Evolutionary conservation across 2,329 filamentous ascomycete species (phyloP).

Genomic region (Monilinia laxa): DNA sequence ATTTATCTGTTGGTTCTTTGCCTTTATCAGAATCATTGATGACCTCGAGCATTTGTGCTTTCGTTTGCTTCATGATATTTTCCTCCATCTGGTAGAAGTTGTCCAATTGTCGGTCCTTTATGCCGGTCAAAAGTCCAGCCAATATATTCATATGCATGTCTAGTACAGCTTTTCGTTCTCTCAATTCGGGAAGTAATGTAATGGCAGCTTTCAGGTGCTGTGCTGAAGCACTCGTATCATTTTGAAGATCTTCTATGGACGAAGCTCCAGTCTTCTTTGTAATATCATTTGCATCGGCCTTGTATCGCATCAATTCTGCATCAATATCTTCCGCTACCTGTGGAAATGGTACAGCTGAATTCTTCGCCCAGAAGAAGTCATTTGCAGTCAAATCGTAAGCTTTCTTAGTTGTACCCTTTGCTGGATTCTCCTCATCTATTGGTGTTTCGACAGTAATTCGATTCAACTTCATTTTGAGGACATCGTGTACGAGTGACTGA

Average conservation of each 20-base stretch:
- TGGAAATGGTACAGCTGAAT: conserved; percentile 86
- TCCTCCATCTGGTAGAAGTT: conserved; percentile 97
- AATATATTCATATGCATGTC: conserved; percentile 99
- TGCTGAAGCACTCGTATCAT: conserved; percentile 83
- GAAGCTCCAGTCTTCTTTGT: conserved; percentile 94
- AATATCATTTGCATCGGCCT: conserved; percentile 90
- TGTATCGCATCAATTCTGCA: conserved; percentile 88
- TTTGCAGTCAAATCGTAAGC: conserved; percentile 84
- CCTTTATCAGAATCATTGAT: conserved; percentile 82
- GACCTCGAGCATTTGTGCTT: conserved; percentile 82
- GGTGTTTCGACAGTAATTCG: conserved; percentile 89
- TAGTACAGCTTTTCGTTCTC: conserved; percentile 86
- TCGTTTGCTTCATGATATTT: conserved; percentile 85
- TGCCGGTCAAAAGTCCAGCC: conserved; percentile 71
- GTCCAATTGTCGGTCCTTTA: conserved; percentile 92
- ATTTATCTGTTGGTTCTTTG: conserved; percentile 80
- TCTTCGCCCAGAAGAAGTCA: conserved; percentile 97
- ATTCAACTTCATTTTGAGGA: conserved; percentile 79
- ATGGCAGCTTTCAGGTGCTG: conserved; percentile 96
- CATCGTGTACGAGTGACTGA: conserved; percentile 79
- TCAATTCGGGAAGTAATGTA: conserved; percentile 83
- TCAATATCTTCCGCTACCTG: conserved; percentile 97
- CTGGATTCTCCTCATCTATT: conserved; percentile 71
- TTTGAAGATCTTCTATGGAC: conserved; percentile 88
- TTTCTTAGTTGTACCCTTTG: conserved; percentile 77